Conservation (phyloP, 2,329 filamentous ascomycete genomes). For the Fusarium sp. region DNA sequence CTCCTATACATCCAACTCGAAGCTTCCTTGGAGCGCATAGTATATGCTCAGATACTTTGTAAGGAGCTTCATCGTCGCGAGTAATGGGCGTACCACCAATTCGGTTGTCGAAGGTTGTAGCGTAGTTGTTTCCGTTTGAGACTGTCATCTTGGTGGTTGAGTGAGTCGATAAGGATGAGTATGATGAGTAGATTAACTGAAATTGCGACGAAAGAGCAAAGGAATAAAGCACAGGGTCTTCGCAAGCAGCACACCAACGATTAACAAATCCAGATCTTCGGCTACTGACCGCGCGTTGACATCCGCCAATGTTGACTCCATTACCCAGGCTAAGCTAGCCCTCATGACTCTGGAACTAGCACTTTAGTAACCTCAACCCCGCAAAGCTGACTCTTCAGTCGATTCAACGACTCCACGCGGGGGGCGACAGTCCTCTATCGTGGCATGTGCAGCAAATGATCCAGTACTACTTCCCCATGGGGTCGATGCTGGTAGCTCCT, state of each 20-base stretch:
- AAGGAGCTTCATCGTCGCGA: not conserved
- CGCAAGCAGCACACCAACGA: fast-evolving
- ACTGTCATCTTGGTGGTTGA: not conserved
- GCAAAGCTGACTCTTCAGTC: not conserved
- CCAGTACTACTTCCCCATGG: not conserved
- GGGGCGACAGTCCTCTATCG: not conserved
- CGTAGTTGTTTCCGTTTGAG: slow-evolving; percentile 1
- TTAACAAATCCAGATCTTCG: not conserved
- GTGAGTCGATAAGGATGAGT: not conserved
- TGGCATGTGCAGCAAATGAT: not conserved
- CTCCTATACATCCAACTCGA: slow-evolving; percentile 9
- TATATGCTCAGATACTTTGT: slow-evolving; percentile 7
- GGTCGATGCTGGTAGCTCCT: not conserved
- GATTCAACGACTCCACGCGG: not conserved
- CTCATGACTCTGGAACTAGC: not conserved
- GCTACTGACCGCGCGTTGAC: not conserved
- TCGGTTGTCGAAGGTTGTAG: slow-evolving; percentile 2
- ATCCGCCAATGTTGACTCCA: not conserved
- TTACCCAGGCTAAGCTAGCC: not conserved
- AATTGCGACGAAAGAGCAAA: not conserved
- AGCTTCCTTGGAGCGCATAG: slow-evolving; percentile 8
- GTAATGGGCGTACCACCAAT: not conserved
- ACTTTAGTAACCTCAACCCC: not conserved
- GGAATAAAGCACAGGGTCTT: not conserved
- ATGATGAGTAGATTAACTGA: not conserved